Conservation (phyloP, 768 basidiomycete species). For the Tylopilus rubrobrunneus region DNA sequence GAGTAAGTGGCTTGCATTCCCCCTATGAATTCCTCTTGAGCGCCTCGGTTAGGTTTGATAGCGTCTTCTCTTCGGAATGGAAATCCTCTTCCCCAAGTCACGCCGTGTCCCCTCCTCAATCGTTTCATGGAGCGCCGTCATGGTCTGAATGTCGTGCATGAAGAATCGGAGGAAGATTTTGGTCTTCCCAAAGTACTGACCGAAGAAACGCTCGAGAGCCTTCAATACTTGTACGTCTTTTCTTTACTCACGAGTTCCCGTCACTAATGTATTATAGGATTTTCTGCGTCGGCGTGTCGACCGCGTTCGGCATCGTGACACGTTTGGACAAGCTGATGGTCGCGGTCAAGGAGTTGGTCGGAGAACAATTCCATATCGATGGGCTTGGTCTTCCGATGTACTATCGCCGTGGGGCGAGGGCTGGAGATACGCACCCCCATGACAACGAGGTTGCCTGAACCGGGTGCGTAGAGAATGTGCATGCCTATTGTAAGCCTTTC, state of each 20-base stretch:
- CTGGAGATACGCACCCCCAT: slow-evolving; percentile 31
- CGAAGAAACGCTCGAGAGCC: slow-evolving; percentile 66
- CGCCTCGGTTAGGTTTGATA: slow-evolving; percentile 54
- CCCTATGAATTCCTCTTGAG: background rate
- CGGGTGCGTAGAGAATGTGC: background rate
- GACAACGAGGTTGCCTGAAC: background rate
- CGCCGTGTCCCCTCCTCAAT: slow-evolving; percentile 63
- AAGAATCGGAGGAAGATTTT: slow-evolving; percentile 63
- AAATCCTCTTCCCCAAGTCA: slow-evolving; percentile 77
- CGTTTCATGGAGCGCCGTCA: slow-evolving; percentile 47
- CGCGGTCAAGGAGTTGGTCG: slow-evolving; percentile 80
- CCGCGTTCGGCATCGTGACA: slow-evolving; percentile 63
- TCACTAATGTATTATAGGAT: slow-evolving; percentile 34
- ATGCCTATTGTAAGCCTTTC: background rate
- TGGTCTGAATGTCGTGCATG: slow-evolving; percentile 63
- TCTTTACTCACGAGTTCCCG: too few species aligned
- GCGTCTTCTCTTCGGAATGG: slow-evolving; percentile 74
- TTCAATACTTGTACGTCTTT: slow-evolving; percentile 71
- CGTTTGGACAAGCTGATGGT: slow-evolving; percentile 76
- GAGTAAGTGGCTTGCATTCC: slow-evolving; percentile 38
- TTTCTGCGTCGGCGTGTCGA: slow-evolving; percentile 72
- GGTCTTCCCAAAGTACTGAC: slow-evolving; percentile 70
- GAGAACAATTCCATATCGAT: slow-evolving; percentile 83
- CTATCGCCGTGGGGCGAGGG: slow-evolving; percentile 17
- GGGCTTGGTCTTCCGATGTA: slow-evolving; percentile 45